Percentiles rank a stretch among this genome's conserved stretches.
phyloP scores from a whole-genome alignment of 768 basidiomycete species.

The Leucocoprinus sp. region DNA sequence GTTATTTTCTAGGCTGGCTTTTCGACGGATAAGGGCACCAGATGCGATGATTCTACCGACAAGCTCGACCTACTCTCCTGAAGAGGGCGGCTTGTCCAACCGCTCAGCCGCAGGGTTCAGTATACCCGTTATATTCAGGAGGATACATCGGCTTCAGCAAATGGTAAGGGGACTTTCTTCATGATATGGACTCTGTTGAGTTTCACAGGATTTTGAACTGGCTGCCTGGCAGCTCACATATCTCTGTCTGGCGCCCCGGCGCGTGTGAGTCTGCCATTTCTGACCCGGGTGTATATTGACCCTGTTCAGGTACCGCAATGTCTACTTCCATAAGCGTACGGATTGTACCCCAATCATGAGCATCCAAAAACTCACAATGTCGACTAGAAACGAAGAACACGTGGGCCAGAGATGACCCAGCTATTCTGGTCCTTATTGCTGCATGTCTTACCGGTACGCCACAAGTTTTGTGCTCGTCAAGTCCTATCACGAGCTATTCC shows the following conservation, averaged over 20 bases:
- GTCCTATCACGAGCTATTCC: not conserved
- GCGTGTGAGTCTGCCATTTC: conserved; percentile 57
- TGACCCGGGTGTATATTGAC: conserved; percentile 1
- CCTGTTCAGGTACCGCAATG: conserved; percentile 73
- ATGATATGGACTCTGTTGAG: not conserved
- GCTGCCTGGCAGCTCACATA: conserved; percentile 96
- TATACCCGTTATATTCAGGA: conserved; percentile 72
- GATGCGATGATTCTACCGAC: conserved; percentile 33
- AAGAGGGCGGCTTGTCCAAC: conserved; percentile 27
- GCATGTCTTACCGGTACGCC: conserved; percentile 69
- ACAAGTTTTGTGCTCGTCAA: not conserved
- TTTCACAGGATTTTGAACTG: conserved; percentile 82
- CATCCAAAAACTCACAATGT: not conserved
- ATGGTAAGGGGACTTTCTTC: conserved; percentile 47
- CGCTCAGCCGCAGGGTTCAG: conserved; percentile 8
- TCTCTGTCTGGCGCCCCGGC: conserved; percentile 81
- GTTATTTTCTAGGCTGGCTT: conserved; percentile 25
- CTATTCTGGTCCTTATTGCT: conserved; percentile 81
- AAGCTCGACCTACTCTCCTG: conserved; percentile 28
- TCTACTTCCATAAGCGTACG: conserved; percentile 96
- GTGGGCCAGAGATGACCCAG: conserved; percentile 97
- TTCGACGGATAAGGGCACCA: conserved; percentile 27
- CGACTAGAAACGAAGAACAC: conserved; percentile 89
- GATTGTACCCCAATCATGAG: conserved; percentile 1
- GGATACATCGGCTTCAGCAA: conserved; percentile 76